These are phyloP conservation scores for Ogataea trehalophila DNA, from an alignment of 805 yeast species.

Conservation along the genomic window DNA sequence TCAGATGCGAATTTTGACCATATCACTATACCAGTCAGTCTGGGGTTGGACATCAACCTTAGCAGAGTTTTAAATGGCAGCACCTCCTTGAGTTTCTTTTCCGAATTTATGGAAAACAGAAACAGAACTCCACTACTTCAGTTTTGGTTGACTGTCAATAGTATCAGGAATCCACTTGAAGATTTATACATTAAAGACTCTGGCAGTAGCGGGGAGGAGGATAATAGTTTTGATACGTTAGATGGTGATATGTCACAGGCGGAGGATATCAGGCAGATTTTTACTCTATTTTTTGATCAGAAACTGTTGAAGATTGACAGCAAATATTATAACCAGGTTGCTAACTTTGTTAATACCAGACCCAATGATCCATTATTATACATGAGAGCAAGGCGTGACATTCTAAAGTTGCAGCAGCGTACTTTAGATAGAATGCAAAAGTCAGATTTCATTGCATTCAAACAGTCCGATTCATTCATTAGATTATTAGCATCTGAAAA, in stretches of 20 bases:
- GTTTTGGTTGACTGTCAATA: constrained; percentile 64
- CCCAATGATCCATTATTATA: constrained; percentile 33
- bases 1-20: background rate
- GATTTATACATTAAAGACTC: constrained; percentile 31
- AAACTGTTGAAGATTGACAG: constrained; percentile 27
- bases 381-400: constrained; percentile 49
- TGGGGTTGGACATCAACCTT: constrained; percentile 29
- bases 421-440: constrained; percentile 47
- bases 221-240: constrained; percentile 12
- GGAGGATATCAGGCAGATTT: constrained; percentile 51
- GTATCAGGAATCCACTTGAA: constrained; percentile 68
- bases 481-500: constrained; percentile 44
- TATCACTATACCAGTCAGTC: constrained; percentile 5
- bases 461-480: constrained; percentile 50
- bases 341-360: constrained; percentile 29
- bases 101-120: constrained; percentile 52
- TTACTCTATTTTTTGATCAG: constrained; percentile 36
- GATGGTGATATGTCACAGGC: constrained; percentile 34
- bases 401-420: constrained; percentile 55
- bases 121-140: constrained; percentile 44
- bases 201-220: constrained; percentile 26
- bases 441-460: constrained; percentile 55
- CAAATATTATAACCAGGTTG: constrained; percentile 31
- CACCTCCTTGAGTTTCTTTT: constrained; percentile 43
- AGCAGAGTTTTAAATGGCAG: constrained; percentile 45